Evolutionary conservation across 2,329 filamentous ascomycete genomes (phyloP).

Genomic region (Bretziella fagacearum): DNA sequence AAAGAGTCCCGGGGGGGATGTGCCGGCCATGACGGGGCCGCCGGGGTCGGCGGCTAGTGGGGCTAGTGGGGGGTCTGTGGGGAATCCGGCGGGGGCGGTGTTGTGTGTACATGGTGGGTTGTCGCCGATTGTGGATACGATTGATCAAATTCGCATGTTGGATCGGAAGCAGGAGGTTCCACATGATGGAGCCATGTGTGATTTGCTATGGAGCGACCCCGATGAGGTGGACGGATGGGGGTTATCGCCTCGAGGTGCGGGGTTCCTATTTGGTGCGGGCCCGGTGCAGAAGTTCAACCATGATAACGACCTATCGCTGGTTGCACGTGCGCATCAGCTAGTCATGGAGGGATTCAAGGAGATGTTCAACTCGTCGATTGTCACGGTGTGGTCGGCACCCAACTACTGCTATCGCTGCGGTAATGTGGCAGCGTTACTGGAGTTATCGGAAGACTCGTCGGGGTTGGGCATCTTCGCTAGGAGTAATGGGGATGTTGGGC

Average conservation of each 20-base stretch:
- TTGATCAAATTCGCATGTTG: constrained; percentile 88
- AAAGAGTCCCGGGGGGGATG: constrained; percentile 21
- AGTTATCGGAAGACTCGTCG: constrained; percentile 75
- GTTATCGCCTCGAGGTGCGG: constrained; percentile 78
- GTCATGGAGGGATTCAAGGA: constrained; percentile 99
- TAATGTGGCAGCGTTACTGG: constrained; percentile 87
- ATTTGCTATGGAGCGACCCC: constrained; percentile 92
- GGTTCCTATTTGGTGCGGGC: constrained; percentile 87
- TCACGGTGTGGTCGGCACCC: constrained; percentile 95
- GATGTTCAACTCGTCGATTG: constrained; percentile 92
- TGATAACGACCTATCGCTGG: constrained; percentile 76
- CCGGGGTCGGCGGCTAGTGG: constrained; percentile 67
- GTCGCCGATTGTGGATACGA: constrained; percentile 75
- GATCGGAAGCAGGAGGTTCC: constrained; percentile 97
- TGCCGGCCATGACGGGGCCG: constrained; percentile 37
- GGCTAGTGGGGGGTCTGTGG: constrained; percentile 39
- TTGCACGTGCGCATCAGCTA: constrained; percentile 87
- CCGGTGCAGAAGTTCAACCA: constrained; percentile 96
- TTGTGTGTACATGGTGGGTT: constrained; percentile 92
- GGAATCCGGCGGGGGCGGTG: constrained; percentile 63
- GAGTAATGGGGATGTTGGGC: constrained; percentile 52
- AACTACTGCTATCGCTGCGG: constrained; percentile 96
- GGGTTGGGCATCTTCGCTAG: constrained; percentile 53
- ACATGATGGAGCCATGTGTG: constrained; percentile 97
- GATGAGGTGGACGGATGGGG: constrained; percentile 98